phyloP scores from a whole-genome alignment of 495 filamentous ascomycete genomes.

The Aspergillus carlsbadensis region DNA sequence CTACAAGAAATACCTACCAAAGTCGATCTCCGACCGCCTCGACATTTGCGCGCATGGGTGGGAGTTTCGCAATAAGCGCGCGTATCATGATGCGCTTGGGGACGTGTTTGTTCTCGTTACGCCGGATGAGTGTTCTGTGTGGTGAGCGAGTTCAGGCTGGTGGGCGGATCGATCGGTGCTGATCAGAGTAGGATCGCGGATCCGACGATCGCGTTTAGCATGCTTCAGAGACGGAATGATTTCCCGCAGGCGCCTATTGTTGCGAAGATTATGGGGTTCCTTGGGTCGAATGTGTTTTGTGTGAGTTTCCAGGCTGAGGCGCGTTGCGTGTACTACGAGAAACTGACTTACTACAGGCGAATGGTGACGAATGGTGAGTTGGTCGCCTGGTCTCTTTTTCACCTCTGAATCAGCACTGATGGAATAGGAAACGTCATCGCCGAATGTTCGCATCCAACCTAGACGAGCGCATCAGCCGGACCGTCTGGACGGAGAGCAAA shows the following conservation, averaged over 20 bases:
- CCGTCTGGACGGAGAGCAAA: slow-evolving; percentile 37
- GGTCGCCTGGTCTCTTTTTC: background rate
- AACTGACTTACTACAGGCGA: slow-evolving; percentile 7
- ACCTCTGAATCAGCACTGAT: background rate
- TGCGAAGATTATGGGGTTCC: slow-evolving; percentile 24
- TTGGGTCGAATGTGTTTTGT: slow-evolving; percentile 29
- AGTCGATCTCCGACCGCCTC: slow-evolving; percentile 17
- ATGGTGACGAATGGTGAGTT: slow-evolving; percentile 27
- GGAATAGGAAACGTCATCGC: slow-evolving; percentile 38
- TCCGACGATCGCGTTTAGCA: slow-evolving; percentile 16
- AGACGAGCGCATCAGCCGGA: slow-evolving; percentile 36
- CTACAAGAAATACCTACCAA: slow-evolving; percentile 23
- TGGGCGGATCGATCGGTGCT: background rate
- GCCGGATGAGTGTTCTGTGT: slow-evolving; percentile 23
- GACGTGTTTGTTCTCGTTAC: slow-evolving; percentile 27
- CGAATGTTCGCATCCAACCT: slow-evolving; percentile 38
- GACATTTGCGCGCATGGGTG: slow-evolving; percentile 26
- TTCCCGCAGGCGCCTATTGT: slow-evolving; percentile 26
- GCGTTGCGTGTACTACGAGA: no score
- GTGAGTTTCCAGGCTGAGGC: slow-evolving; percentile 19
- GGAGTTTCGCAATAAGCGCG: slow-evolving; percentile 25
- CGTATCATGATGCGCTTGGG: slow-evolving; percentile 19
- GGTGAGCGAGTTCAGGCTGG: slow-evolving; percentile 12
- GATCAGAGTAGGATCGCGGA: slow-evolving; percentile 18
- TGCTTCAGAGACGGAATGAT: slow-evolving; percentile 30